Conservation (phyloP, 257 asterid genomes). For the Nicotiana otophora region DNA sequence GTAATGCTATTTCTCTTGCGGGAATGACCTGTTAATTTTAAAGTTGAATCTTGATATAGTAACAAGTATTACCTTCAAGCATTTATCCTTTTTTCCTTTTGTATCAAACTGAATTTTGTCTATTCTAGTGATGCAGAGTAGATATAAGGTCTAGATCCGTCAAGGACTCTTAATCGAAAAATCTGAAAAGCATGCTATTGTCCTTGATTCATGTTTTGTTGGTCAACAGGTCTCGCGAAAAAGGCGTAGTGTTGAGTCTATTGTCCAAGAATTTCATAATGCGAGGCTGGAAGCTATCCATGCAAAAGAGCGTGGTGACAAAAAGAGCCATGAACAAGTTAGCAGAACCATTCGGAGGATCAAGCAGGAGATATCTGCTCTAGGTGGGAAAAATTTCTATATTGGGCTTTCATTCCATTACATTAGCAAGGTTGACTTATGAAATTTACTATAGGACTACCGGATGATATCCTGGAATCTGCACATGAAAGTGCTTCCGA, state of each 20-base stretch:
- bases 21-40: neutral
- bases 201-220: slow-evolving; percentile 4
- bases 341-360: slow-evolving; percentile 66
- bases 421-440: neutral
- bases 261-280: slow-evolving; percentile 66
- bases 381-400: slow-evolving; percentile 48
- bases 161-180: neutral
- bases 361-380: slow-evolving; percentile 73
- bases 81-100: neutral
- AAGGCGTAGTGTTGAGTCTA: slow-evolving; percentile 48
- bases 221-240: slow-evolving; percentile 51
- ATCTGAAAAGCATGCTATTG: neutral
- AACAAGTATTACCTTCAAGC: neutral
- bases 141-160: neutral
- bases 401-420: slow-evolving; percentile 11
- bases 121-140: neutral
- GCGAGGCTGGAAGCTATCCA: slow-evolving; percentile 80
- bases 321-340: slow-evolving; percentile 73
- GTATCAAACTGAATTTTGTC: neutral
- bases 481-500: slow-evolving; percentile 47
- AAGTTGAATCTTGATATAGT: neutral
- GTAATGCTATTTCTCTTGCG: neutral
- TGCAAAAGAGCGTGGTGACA: slow-evolving; percentile 83
- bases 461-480: slow-evolving; percentile 66
- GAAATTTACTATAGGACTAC: slow-evolving; percentile 53